Evolutionary conservation across 2,329 filamentous ascomycete species (phyloP), one percentile per base, ranked within the genome.

Genomic region (Emericellopsis atlantica): DNA sequence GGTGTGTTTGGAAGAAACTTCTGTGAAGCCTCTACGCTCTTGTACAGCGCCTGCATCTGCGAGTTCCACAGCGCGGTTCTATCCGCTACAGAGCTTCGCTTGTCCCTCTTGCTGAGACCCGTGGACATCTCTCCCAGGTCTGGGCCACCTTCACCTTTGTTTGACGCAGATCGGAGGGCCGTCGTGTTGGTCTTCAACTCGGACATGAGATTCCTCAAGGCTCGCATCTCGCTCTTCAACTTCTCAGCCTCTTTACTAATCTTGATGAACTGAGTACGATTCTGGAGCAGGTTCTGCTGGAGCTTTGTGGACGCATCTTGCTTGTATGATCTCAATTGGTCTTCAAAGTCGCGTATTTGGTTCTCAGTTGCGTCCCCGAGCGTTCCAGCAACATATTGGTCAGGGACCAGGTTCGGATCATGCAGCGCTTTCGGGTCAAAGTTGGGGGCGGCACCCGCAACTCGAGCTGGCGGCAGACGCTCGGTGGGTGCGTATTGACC

Each of bases 171-270:
- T 37, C 79, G 70, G 32, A 84, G 62, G 4, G 79, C 79, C 15
- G 72, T 79, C 2, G 79, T 83, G 45, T 88, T 87, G 7, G 77
- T 72, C 52, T 87, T 96, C 43, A 98, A 72, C 49, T 98, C 92
- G 3, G 87, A 81, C 82, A 98, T 95, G 40, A 96, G 72, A 48
- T 86, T 86, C 36, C 85, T 79, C 26, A 98, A 74, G 6, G 85
- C 85, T 40, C 86, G 78, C 92, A 98, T 96, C 60, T 98, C 92
- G 42, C 79, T 78, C 64, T 96, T 96, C 43, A 98, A 76, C 65
- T 95, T 95, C 62, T 98, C 92, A 2, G 93, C 92, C 65, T 98
- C 92, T 62, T 96, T 95, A 58, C 89, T 95, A 60, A 98, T 96
- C 62, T 94, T 94, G 69, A 98, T 96, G 56, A 98, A 98, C 54